These are phyloP conservation scores for Ceratorhiza oryzae-sativae DNA, from an alignment of 1,284 basidiomycete species.

Conservation along the genomic window DNA sequence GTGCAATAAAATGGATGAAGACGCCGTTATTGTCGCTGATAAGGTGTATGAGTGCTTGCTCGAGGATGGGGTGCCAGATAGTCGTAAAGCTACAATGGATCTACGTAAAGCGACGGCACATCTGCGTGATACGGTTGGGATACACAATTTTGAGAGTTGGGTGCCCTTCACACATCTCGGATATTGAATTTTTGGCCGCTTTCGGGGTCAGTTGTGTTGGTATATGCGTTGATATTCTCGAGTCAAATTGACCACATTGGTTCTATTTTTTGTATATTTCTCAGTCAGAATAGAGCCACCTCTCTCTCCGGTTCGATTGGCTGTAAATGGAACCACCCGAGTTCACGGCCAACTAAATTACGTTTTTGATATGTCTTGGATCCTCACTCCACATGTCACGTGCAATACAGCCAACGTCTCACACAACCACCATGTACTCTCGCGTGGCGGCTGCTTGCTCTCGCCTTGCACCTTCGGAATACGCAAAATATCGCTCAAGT, in stretches of 20 bases:
- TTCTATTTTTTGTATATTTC: too few species aligned
- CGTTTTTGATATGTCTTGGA: too few species aligned
- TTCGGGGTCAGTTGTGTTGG: too few species aligned
- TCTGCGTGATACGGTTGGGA: neutral
- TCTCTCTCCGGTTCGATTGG: too few species aligned
- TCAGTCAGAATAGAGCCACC: too few species aligned
- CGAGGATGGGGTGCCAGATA: neutral
- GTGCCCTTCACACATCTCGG: neutral
- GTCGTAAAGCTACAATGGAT: neutral
- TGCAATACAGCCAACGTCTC: too few species aligned
- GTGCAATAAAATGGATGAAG: neutral
- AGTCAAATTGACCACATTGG: too few species aligned
- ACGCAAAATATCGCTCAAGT: neutral
- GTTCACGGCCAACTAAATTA: too few species aligned
- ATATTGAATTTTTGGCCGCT: too few species aligned
- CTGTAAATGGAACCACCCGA: too few species aligned
- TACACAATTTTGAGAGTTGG: neutral
- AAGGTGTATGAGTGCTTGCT: neutral
- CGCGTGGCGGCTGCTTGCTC: slow-evolving; percentile 13
- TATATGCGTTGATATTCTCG: too few species aligned
- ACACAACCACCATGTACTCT: slow-evolving; percentile 22
- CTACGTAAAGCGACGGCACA: neutral
- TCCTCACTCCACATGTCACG: too few species aligned
- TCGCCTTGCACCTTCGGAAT: neutral
- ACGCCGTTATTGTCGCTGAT: neutral